Percentiles rank a stretch among this genome's conserved stretches.
These are phyloP conservation scores for Bruguiera sexangula DNA, from an alignment of 345 rosid species.

Conservation along the genomic window DNA sequence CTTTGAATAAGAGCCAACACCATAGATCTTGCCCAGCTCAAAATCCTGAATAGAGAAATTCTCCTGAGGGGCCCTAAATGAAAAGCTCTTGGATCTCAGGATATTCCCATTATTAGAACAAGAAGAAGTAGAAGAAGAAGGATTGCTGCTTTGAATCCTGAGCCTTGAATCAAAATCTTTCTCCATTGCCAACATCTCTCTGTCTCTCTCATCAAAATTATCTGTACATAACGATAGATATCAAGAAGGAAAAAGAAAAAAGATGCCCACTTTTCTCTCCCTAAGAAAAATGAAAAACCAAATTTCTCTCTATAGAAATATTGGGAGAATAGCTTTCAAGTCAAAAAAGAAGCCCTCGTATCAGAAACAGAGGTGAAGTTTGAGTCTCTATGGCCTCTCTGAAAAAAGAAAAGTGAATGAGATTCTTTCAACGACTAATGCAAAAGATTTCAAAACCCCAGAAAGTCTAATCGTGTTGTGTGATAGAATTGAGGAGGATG, in stretches of 20 bases:
- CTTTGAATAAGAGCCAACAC: conserved; percentile 98
- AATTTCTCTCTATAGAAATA: conserved; percentile 24
- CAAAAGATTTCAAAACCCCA: too few relatives aligned
- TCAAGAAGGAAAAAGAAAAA: background rate
- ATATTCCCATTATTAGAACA: conserved; percentile 20
- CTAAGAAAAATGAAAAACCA: background rate
- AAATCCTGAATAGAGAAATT: conserved; percentile 81
- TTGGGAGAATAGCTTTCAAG: conserved; percentile 37
- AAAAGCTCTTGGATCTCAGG: conserved; percentile 72
- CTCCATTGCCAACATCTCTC: conserved; percentile 84
- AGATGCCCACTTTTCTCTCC: conserved; percentile 12
- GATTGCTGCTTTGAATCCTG: conserved; percentile 50
- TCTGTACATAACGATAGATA: conserved; percentile 20
- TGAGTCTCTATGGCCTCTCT: conserved; percentile 28
- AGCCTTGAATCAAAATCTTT: conserved; percentile 94
- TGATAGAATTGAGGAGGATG: too few relatives aligned
- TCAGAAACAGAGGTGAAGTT: conserved; percentile 25
- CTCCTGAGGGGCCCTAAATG: conserved; percentile 99
- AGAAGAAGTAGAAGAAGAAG: conserved; percentile 28
- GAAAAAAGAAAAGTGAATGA: conserved; percentile 30
- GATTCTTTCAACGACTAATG: conserved; percentile 22
- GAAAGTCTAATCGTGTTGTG: too few relatives aligned
- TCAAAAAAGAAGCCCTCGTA: conserved; percentile 38
- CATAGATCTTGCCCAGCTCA: conserved; percentile 97
- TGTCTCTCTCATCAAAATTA: conserved; percentile 5